Percentiles rank a stretch among this genome's conserved stretches.
Evolutionary conservation across 2,329 filamentous ascomycete genomes (phyloP).

Genomic region (Trichophyton simii): DNA sequence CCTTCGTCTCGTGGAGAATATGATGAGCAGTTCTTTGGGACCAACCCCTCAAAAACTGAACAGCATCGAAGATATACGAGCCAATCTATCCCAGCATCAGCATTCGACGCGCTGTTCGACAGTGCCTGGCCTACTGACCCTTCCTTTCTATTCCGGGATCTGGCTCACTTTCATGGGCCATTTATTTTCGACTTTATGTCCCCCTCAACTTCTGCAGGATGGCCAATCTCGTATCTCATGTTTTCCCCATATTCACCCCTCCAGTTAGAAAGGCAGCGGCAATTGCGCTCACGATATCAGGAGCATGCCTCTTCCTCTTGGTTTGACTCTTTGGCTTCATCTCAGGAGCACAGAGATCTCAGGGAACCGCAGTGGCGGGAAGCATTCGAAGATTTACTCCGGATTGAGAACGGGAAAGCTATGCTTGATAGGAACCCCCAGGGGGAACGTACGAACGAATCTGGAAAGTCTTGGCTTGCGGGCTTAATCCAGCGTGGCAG

Average conservation of each 20-base stretch:
- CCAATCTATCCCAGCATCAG: slow-evolving; percentile 18
- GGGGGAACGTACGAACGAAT: slow-evolving; percentile 20
- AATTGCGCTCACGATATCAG: slow-evolving; percentile 16
- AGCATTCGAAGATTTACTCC: slow-evolving; percentile 48
- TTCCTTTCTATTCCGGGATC: slow-evolving; percentile 19
- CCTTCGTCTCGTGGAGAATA: background rate
- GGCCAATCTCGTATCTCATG: slow-evolving; percentile 34
- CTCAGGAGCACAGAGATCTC: slow-evolving; percentile 23
- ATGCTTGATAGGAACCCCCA: slow-evolving; percentile 24
- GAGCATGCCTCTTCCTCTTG: slow-evolving; percentile 24
- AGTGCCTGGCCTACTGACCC: slow-evolving; percentile 22
- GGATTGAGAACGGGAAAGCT: slow-evolving; percentile 33
- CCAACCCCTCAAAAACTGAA: background rate
- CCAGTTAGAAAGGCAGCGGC: slow-evolving; percentile 38
- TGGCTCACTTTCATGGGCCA: slow-evolving; percentile 21
- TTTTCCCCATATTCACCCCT: slow-evolving; percentile 44
- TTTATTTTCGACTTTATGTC: slow-evolving; percentile 23
- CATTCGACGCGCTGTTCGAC: slow-evolving; percentile 27
- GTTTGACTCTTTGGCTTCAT: slow-evolving; percentile 22
- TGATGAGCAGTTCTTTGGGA: background rate
- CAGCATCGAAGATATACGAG: background rate
- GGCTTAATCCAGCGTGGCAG: slow-evolving; percentile 32
- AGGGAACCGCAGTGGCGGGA: slow-evolving; percentile 39
- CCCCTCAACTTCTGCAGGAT: slow-evolving; percentile 25
- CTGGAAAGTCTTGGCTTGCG: slow-evolving; percentile 29